Conservation (phyloP, 2,329 filamentous ascomycete species). For the Alternaria sp. region DNA sequence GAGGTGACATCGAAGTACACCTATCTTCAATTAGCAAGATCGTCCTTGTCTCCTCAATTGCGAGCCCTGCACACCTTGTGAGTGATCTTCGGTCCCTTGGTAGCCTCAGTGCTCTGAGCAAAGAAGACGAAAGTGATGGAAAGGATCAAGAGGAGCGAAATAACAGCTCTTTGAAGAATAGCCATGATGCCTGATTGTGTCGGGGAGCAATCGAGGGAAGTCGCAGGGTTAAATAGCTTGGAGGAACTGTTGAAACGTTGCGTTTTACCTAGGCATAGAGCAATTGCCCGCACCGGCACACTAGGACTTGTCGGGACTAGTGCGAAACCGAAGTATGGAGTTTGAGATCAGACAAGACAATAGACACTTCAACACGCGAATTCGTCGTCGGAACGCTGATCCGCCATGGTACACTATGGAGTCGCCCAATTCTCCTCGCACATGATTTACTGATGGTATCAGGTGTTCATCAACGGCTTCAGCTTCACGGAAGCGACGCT, state of each 20-base stretch:
- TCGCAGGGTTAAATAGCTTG: constrained; percentile 39
- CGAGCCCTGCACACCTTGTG: constrained; percentile 70
- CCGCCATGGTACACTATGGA: constrained; percentile 37
- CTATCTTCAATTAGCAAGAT: constrained; percentile 41
- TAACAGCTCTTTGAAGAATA: constrained; percentile 73
- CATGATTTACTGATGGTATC: constrained; percentile 22
- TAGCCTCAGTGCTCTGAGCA: constrained; percentile 45
- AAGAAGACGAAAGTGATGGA: constrained; percentile 63
- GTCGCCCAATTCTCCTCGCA: constrained; percentile 7
- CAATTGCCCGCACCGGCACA: constrained; percentile 25
- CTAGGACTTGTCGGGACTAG: constrained; percentile 21
- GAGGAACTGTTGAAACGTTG: constrained; percentile 45
- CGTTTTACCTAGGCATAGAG: constrained; percentile 30
- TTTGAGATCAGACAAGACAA: constrained; percentile 18
- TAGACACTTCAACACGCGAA: constrained; percentile 28
- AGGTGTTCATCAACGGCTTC: constrained; percentile 87
- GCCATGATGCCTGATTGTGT: constrained; percentile 68
- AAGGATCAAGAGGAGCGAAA: constrained; percentile 78
- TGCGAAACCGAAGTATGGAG: constrained; percentile 15
- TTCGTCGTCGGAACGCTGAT: constrained; percentile 25
- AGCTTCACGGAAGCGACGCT: constrained; percentile 85
- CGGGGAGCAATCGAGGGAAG: constrained; percentile 28
- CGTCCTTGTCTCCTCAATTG: not conserved
- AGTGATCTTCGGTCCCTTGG: constrained; percentile 89
- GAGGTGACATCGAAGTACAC: constrained; percentile 86